Conservation (phyloP, 768 basidiomycete genomes). For the Tricholoma hemisulphureum region DNA sequence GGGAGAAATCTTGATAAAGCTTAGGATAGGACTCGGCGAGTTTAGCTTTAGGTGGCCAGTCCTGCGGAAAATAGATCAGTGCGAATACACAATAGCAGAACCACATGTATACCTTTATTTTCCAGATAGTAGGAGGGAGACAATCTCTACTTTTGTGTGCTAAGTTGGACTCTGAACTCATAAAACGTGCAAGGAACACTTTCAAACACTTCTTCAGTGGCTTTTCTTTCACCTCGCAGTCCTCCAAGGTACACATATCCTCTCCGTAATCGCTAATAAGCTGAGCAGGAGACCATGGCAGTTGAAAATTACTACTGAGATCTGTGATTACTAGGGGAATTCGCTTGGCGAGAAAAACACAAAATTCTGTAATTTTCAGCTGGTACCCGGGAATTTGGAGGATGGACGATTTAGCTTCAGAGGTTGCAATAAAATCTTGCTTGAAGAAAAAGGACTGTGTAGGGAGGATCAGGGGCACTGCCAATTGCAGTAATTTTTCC, state of each 20-base stretch:
- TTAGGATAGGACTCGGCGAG: conserved; percentile 81
- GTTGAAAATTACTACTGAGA: neutral
- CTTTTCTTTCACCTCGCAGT: neutral
- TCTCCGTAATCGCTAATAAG: neutral
- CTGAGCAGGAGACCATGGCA: neutral
- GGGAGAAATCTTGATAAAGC: conserved; percentile 78
- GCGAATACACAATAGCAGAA: neutral
- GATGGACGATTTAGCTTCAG: neutral
- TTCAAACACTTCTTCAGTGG: neutral
- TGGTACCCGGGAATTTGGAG: neutral
- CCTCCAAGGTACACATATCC: neutral
- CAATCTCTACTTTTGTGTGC: neutral
- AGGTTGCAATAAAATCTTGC: neutral
- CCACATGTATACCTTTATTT: neutral
- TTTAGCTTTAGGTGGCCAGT: conserved; percentile 88
- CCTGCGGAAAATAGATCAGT: conserved; percentile 42
- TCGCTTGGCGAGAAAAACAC: neutral
- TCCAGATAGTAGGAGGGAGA: neutral
- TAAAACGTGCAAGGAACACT: neutral
- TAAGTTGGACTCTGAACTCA: neutral
- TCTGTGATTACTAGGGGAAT: neutral
- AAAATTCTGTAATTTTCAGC: neutral
- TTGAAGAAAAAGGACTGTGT: neutral
- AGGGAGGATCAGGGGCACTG: neutral
- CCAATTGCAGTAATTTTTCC: neutral